phyloP scores from a whole-genome alignment of 169 alveolate genomes.

The Plasmodium knowlesi region DNA sequence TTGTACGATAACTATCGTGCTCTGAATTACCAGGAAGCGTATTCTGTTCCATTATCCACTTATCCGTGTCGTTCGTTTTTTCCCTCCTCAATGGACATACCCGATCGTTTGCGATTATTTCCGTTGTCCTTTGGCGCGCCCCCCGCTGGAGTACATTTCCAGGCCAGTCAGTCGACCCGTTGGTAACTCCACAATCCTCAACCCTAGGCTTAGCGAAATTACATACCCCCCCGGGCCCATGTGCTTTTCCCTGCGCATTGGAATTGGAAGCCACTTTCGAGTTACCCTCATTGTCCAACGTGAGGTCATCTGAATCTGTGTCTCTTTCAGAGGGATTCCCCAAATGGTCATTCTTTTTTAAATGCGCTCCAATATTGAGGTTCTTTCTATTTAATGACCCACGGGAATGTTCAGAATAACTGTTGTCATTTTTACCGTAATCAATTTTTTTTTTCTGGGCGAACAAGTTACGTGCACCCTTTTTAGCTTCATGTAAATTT shows the following conservation, averaged over 20 bases:
- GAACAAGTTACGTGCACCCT: not conserved
- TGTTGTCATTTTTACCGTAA: not conserved
- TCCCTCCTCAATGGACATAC: not conserved
- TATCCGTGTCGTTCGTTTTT: not conserved
- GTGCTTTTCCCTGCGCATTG: not conserved
- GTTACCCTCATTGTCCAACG: not conserved
- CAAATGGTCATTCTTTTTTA: not conserved
- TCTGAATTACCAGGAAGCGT: constrained; percentile 3
- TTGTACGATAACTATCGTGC: not conserved
- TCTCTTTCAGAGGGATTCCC: not conserved
- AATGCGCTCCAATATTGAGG: not conserved
- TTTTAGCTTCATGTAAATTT: not conserved
- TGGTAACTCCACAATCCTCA: not conserved
- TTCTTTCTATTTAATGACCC: not conserved
- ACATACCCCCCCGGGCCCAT: not conserved
- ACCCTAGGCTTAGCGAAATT: not conserved
- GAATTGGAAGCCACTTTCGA: not conserved
- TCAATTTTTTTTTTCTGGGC: not conserved
- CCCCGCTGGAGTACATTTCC: not conserved
- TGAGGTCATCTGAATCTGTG: not conserved
- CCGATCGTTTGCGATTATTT: not conserved
- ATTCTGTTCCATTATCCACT: not conserved
- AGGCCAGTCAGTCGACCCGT: not conserved
- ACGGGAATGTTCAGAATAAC: not conserved
- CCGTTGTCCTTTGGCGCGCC: constrained; percentile 5